phyloP scores from a whole-genome alignment of 495 filamentous ascomycete genomes.

The Tuber magnatum region DNA sequence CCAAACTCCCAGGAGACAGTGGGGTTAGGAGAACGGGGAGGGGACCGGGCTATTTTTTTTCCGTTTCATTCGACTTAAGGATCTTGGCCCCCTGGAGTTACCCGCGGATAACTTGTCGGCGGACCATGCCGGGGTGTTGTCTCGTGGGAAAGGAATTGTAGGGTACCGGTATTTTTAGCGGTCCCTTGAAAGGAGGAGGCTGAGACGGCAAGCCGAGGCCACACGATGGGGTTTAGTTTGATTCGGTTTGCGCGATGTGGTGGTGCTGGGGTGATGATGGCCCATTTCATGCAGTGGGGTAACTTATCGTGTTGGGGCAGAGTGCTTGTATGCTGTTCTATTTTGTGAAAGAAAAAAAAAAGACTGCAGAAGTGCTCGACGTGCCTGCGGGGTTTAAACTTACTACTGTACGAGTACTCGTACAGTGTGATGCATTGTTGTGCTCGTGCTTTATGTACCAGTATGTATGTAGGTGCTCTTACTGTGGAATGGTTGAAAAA shows the following conservation, averaged over 20 bases:
- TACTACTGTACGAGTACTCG: background rate
- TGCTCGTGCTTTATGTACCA: background rate
- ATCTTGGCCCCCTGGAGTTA: background rate
- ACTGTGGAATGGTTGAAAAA: background rate
- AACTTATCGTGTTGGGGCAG: background rate
- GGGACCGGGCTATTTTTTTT: background rate
- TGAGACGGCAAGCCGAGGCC: background rate
- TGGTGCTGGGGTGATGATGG: background rate
- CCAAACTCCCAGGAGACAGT: background rate
- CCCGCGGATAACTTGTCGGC: background rate
- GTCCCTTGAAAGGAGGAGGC: background rate
- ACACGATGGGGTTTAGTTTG: conserved; percentile 1
- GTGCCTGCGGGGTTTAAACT: background rate
- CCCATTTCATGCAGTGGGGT: conserved; percentile 1
- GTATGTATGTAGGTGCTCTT: background rate
- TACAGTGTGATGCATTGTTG: conserved; percentile 2
- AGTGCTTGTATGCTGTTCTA: background rate
- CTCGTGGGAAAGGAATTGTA: background rate
- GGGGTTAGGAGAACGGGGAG: background rate
- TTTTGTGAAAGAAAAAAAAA: background rate
- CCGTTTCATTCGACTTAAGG: background rate
- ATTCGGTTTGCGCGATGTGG: background rate
- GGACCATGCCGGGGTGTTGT: background rate
- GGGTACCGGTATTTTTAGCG: background rate
- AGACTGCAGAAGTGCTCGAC: background rate